A percentile compares a stretch with the other conserved stretches of the same genome.
Evolutionary conservation across 2,329 filamentous ascomycete species (phyloP).

Genomic region (Phoma sp.): DNA sequence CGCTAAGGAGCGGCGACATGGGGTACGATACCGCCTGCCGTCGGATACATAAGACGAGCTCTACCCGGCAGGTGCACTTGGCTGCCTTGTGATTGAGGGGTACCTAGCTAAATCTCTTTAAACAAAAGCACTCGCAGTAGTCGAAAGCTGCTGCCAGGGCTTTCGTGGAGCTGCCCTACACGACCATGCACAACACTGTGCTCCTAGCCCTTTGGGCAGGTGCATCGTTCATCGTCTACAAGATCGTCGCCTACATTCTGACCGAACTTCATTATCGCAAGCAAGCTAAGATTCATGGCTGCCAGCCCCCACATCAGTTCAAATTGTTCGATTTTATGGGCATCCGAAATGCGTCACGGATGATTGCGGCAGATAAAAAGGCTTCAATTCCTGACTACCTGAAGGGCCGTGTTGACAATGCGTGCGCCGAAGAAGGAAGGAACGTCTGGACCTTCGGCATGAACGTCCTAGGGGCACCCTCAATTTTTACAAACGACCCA

Average conservation of each 20-base stretch:
- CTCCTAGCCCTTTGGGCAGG: slow-evolving; percentile 38
- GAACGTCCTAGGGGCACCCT: slow-evolving; percentile 22
- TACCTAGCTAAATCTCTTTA: not conserved
- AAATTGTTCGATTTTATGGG: slow-evolving; percentile 59
- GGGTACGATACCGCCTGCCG: slow-evolving; percentile 7
- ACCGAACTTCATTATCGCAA: slow-evolving; percentile 41
- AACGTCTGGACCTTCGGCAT: slow-evolving; percentile 36
- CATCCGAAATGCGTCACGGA: slow-evolving; percentile 52
- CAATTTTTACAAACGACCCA: slow-evolving; percentile 49
- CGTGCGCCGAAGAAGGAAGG: slow-evolving; percentile 23
- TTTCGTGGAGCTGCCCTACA: slow-evolving; percentile 1
- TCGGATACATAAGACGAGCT: not conserved
- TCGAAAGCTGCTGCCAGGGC: not conserved
- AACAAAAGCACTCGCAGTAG: not conserved
- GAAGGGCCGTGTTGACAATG: slow-evolving; percentile 26
- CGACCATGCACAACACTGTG: slow-evolving; percentile 35
- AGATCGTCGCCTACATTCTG: slow-evolving; percentile 32
- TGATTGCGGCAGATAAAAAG: slow-evolving; percentile 47
- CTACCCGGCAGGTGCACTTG: not conserved
- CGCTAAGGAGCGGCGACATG: slow-evolving; percentile 6
- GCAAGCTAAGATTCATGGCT: slow-evolving; percentile 49
- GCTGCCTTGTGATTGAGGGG: not conserved
- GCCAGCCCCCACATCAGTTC: slow-evolving; percentile 47
- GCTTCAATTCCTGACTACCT: slow-evolving; percentile 42
- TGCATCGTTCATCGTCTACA: slow-evolving; percentile 41